A percentile compares a stretch with the other conserved stretches of the same genome.
These are phyloP conservation scores for Schizothecium vesticola DNA, from an alignment of 495 filamentous ascomycete species.

Conservation along the genomic window DNA sequence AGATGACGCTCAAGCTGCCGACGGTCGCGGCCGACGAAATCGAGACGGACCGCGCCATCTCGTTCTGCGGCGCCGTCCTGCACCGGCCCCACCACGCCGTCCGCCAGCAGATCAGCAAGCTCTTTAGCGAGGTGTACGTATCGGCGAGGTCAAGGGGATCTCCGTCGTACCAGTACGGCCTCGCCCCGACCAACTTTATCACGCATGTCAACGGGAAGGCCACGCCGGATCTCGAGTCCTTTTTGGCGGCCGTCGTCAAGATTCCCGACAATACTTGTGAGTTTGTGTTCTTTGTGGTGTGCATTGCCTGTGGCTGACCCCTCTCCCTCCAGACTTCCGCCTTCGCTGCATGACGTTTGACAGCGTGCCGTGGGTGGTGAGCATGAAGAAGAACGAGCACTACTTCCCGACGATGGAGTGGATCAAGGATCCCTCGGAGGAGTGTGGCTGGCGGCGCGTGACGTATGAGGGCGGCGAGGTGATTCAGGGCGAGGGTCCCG, in stretches of 20 bases:
- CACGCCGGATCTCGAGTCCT: slow-evolving; percentile 73
- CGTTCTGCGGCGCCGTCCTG: slow-evolving; percentile 91
- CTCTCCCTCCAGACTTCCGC: slow-evolving; percentile 64
- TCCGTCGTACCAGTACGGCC: slow-evolving; percentile 85
- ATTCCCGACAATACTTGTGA: slow-evolving; percentile 91
- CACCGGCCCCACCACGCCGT: slow-evolving; percentile 95
- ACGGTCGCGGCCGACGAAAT: slow-evolving; percentile 87
- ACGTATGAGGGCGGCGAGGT: slow-evolving; percentile 60
- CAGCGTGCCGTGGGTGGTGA: slow-evolving; percentile 94
- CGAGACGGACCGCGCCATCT: slow-evolving; percentile 84
- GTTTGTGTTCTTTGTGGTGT: slow-evolving; percentile 17
- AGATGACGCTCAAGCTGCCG: slow-evolving; percentile 70
- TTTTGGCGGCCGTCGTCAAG: slow-evolving; percentile 70
- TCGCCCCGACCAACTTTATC: slow-evolving; percentile 96
- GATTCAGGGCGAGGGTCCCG: slow-evolving; percentile 43
- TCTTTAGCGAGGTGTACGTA: slow-evolving; percentile 98
- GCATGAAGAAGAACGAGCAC: slow-evolving; percentile 99
- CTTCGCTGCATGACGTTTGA: slow-evolving; percentile 93
- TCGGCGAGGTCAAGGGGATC: slow-evolving; percentile 77
- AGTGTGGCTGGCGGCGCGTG: slow-evolving; percentile 64
- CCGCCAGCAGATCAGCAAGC: slow-evolving; percentile 89
- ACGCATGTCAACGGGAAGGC: slow-evolving; percentile 85
- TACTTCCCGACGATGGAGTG: slow-evolving; percentile 94
- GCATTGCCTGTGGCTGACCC: slow-evolving; percentile 3
- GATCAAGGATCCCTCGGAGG: slow-evolving; percentile 60